phyloP scores from a whole-genome alignment of 2,329 filamentous ascomycete genomes.

The Pestalotiopsis sp. region DNA sequence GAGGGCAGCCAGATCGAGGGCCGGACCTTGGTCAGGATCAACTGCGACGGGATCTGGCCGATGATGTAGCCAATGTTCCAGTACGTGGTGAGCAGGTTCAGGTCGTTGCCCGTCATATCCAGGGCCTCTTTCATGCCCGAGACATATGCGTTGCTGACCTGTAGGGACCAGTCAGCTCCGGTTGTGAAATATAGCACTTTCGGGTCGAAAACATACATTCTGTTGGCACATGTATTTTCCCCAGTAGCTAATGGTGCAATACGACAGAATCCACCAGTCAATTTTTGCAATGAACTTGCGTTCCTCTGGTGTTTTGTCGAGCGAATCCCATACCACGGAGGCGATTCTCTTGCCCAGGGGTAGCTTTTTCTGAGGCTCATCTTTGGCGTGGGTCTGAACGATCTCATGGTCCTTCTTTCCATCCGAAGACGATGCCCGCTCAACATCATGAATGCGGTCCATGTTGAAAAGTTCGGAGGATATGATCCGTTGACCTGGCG shows the following conservation, averaged over 20 bases:
- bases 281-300: slow-evolving; percentile 42
- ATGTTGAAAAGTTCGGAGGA: neutral
- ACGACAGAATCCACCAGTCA: slow-evolving; percentile 30
- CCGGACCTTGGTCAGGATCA: slow-evolving; percentile 45
- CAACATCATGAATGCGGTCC: neutral
- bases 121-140: slow-evolving; percentile 51
- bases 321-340: slow-evolving; percentile 32
- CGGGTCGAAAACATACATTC: slow-evolving; percentile 40
- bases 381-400: neutral
- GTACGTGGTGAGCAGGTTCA: slow-evolving; percentile 48
- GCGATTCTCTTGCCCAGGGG: slow-evolving; percentile 17
- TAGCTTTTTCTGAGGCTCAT: neutral
- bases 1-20: slow-evolving; percentile 44
- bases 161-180: slow-evolving; percentile 41
- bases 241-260: slow-evolving; percentile 49
- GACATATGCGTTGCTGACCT: slow-evolving; percentile 51
- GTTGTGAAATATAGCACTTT: slow-evolving; percentile 26
- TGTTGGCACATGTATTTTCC: slow-evolving; percentile 41
- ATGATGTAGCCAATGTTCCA: slow-evolving; percentile 51
- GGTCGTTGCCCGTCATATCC: slow-evolving; percentile 42
- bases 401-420: neutral
- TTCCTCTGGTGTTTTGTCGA: slow-evolving; percentile 40
- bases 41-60: slow-evolving; percentile 44
- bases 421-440: neutral
- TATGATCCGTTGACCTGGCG: neutral